These are phyloP conservation scores for Teratosphaeria destructans DNA, from an alignment of 2,329 filamentous ascomycete genomes.

Conservation along the genomic window DNA sequence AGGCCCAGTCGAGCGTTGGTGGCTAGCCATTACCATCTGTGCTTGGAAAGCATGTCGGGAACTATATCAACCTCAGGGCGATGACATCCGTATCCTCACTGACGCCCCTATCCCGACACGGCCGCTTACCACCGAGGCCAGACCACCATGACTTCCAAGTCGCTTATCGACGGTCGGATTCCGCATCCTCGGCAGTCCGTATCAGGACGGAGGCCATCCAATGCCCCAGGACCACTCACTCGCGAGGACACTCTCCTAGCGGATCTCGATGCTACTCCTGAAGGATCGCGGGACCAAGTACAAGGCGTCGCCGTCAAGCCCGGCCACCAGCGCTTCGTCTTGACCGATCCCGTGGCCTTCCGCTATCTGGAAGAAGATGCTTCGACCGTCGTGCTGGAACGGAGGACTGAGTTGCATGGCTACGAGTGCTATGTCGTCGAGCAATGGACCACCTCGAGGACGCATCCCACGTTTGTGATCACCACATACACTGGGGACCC, in stretches of 20 bases:
- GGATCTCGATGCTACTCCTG: not conserved
- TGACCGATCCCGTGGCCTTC: constrained; percentile 57
- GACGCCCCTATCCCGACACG: no score
- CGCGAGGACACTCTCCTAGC: constrained; percentile 3
- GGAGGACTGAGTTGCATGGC: constrained; percentile 58
- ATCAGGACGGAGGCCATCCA: not conserved
- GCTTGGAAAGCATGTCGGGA: no score
- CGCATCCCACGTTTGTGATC: constrained; percentile 82
- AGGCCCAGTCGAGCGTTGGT: no score
- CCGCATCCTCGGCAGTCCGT: constrained; percentile 5
- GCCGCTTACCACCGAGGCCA: not conserved
- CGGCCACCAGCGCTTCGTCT: constrained; percentile 48
- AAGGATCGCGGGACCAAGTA: not conserved
- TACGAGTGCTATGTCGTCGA: constrained; percentile 94
- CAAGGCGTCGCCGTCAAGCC: constrained; percentile 9
- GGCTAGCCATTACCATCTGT: no score
- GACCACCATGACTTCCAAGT: constrained; percentile 6
- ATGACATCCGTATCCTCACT: no score
- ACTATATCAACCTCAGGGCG: no score
- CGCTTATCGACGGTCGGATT: constrained; percentile 7
- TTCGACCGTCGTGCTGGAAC: constrained; percentile 63
- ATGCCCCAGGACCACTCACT: constrained; percentile 10
- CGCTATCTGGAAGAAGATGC: constrained; percentile 78
- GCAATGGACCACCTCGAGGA: constrained; percentile 91
- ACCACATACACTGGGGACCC: constrained; percentile 85